A percentile compares a stretch with the other conserved stretches of the same genome.
Evolutionary conservation across 768 basidiomycete genomes (phyloP).

Genomic region (Tubosaeta brunneosetosa): DNA sequence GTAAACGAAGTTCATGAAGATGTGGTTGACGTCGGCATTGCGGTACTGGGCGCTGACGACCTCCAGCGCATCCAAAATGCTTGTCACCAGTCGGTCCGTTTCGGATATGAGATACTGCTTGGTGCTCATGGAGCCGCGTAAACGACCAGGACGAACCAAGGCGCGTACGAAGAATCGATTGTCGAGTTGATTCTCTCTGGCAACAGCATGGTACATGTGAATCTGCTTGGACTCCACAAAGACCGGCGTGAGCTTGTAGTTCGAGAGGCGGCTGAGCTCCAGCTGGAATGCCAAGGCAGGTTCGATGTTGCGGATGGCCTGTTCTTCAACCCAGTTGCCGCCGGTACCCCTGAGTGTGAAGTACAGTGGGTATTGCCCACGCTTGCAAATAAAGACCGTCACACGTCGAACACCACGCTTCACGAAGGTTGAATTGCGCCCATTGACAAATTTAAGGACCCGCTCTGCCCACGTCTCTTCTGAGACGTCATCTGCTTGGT

Average conservation of each 20-base stretch:
- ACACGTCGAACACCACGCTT: conserved; percentile 87
- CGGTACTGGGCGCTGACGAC: conserved; percentile 87
- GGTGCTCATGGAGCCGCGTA: conserved; percentile 87
- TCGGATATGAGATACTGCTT: conserved; percentile 99
- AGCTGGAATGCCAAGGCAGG: conserved; percentile 97
- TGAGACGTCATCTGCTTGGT: conserved; percentile 69
- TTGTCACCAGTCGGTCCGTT: conserved; percentile 93
- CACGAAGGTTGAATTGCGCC: conserved; percentile 53
- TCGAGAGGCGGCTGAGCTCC: conserved; percentile 91
- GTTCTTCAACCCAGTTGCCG: conserved; percentile 84
- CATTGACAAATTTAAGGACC: conserved; percentile 68
- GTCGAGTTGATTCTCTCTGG: conserved; percentile 95
- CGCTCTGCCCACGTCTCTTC: conserved; percentile 75
- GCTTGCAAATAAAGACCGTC: conserved; percentile 88
- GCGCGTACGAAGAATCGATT: conserved; percentile 98
- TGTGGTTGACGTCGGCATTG: conserved; percentile 96
- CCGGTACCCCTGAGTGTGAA: conserved; percentile 80
- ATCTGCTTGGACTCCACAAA: conserved; percentile 97
- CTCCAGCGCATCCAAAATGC: conserved; percentile 90
- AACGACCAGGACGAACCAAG: conserved; percentile 90
- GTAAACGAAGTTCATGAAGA: conserved; percentile 99
- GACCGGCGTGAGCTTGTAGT: conserved; percentile 95
- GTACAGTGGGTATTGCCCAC: conserved; percentile 89
- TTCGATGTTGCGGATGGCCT: conserved; percentile 96
- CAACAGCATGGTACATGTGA: conserved; percentile 95